Conservation (phyloP, 306 rosid genomes). For the Purshia tridentata region DNA sequence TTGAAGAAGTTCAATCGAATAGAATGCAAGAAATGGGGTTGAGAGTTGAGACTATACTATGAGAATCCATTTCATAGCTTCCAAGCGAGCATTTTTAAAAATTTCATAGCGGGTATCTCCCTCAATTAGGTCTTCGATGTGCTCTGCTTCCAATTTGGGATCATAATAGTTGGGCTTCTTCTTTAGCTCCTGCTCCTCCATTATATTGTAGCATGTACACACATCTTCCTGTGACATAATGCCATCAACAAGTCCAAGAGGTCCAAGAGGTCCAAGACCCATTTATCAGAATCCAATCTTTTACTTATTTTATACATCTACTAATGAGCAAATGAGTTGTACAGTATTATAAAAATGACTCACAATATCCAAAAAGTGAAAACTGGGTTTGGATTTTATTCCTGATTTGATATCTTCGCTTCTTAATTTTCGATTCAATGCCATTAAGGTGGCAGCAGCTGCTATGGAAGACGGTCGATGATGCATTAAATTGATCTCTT, state of each 20-base stretch:
- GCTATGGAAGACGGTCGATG: constrained; percentile 74
- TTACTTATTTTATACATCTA: neutral
- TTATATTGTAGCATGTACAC: constrained; percentile 44
- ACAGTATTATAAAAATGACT: constrained; percentile 18
- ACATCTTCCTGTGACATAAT: constrained; percentile 52
- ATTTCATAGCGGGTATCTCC: no score
- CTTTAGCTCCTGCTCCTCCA: constrained; percentile 39
- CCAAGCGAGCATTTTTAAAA: no score
- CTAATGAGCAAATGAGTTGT: neutral
- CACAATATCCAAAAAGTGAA: constrained; percentile 47
- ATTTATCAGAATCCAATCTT: neutral
- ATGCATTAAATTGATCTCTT: constrained; percentile 62
- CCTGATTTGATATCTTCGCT: constrained; percentile 46
- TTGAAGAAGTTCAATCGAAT: neutral
- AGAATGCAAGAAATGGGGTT: no score
- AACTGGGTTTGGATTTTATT: constrained; percentile 51
- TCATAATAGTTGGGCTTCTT: no score
- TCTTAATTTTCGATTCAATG: constrained; percentile 48
- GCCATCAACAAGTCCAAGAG: neutral
- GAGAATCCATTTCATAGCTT: no score
- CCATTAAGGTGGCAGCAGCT: constrained; percentile 65
- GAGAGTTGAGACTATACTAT: no score
- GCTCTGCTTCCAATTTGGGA: no score
- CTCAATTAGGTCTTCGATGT: no score
- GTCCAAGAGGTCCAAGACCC: neutral